Evolutionary conservation across 2,329 filamentous ascomycete genomes (phyloP), one percentile per base, ranked within the genome.

Genomic region (Fusarium sulawesiense): DNA sequence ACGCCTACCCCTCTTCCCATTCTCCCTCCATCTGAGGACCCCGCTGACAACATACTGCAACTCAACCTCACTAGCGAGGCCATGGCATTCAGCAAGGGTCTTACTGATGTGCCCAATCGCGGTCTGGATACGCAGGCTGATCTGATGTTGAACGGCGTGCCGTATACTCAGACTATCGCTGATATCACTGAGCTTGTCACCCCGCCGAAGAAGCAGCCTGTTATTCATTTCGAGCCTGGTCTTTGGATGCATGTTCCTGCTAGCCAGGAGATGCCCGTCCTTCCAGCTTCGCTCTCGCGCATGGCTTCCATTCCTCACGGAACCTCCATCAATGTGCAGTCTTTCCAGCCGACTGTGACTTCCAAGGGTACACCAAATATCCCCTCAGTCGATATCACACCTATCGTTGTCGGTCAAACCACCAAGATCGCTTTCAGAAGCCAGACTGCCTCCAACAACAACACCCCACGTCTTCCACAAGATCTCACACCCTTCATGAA

Each of bases 281-380:
- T 76, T 14, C 30, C 53, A 0, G 73, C 76, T 3, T 76, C 78
- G 0, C 69, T 79, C 4, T 64, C 68, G 1, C 80, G 81, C 25
- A 81, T 83, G 80, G 82, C 73, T 6, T 80, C 79, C 4, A 83
- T 82, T 27, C 82, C 81, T 1, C 81, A 83, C 55, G 81, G 80
- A 23, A 82, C 81, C 0, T 81, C 80, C 9, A 82, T 83, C 74
- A 83, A 83, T 40, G 78, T 79, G 3, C 81, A 82, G 65, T 66
- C 75, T 20, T 70, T 79, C 12, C 62, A 60, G 10, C 73, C 76
- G 4, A 58, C 62, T 3, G 48, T 27, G 9, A 68, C 67, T 45
- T 21, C 57, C 7, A 60, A 62, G 9, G 74, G 71, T 7, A 56
- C 64, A 4, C 77, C 75, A 8, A 27, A 14, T 1, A 70, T 79